These are phyloP conservation scores for Lasiodiplodia hormozganensis DNA, from an alignment of 2,329 filamentous ascomycete species.

Conservation along the genomic window DNA sequence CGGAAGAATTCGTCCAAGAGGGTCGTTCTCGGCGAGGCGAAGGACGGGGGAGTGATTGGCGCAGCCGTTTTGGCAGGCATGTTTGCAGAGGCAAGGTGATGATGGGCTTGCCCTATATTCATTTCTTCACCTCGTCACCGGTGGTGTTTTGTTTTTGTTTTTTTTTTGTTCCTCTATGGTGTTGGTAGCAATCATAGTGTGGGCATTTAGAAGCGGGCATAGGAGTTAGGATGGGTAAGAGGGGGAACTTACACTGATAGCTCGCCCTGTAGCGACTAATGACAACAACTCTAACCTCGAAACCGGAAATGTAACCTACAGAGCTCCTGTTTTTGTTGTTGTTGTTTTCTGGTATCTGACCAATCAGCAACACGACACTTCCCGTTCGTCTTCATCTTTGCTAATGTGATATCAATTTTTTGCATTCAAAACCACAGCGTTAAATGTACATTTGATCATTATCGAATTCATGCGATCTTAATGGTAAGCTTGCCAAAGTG, in stretches of 20 bases:
- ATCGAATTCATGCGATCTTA: slow-evolving; percentile 41
- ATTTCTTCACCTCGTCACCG: not conserved
- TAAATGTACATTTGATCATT: not conserved
- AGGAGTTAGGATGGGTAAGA: slow-evolving; percentile 2
- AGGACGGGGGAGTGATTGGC: slow-evolving; percentile 62
- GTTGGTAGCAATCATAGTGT: not conserved
- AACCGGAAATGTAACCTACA: too few relatives aligned
- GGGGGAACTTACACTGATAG: not conserved
- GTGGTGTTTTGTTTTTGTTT: not conserved
- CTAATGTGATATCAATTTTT: too few relatives aligned
- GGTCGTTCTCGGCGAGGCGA: slow-evolving; percentile 59
- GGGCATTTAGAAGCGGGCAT: slow-evolving; percentile 13
- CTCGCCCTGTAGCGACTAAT: not conserved
- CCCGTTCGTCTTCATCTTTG: too few relatives aligned
- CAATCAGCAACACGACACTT: too few relatives aligned
- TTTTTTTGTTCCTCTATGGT: not conserved
- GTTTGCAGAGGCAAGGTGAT: slow-evolving; percentile 31
- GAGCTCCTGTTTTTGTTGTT: too few relatives aligned
- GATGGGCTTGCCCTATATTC: not conserved
- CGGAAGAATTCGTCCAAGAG: slow-evolving; percentile 48
- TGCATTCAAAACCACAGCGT: not conserved
- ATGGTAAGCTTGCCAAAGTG: slow-evolving; percentile 54
- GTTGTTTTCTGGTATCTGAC: too few relatives aligned
- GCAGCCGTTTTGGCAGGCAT: slow-evolving; percentile 62
- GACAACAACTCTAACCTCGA: too few relatives aligned